phyloP scores from a whole-genome alignment of 1,284 basidiomycete genomes.

The Ceratobasidium sp. region DNA sequence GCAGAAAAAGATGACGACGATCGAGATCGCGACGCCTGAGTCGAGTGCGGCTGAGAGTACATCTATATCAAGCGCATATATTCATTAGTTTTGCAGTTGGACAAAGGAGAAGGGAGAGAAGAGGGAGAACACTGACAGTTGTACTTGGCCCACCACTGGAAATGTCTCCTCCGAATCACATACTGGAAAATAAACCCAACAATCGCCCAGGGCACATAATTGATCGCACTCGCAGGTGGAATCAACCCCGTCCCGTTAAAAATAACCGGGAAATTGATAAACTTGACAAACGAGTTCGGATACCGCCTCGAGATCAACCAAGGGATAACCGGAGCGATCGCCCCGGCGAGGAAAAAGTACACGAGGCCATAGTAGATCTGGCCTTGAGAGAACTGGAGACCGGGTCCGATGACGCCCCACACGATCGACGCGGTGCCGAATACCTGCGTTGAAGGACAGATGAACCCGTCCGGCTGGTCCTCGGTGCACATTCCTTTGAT shows the following conservation, averaged over 20 bases:
- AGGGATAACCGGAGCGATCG: constrained; percentile 60
- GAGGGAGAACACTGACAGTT: constrained; percentile 50
- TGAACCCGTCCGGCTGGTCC: constrained; percentile 54
- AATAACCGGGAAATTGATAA: constrained; percentile 66
- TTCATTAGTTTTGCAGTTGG: constrained; percentile 56
- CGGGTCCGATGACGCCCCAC: constrained; percentile 67
- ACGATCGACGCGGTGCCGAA: constrained; percentile 62
- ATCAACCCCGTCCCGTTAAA: constrained; percentile 63
- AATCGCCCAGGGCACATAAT: constrained; percentile 67
- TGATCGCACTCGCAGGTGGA: constrained; percentile 69
- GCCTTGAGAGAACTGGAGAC: constrained; percentile 61
- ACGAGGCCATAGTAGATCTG: constrained; percentile 62
- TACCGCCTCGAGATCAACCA: constrained; percentile 63
- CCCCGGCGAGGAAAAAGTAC: constrained; percentile 67
- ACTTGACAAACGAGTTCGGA: constrained; percentile 64
- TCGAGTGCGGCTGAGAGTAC: constrained; percentile 72
- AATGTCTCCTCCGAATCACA: constrained; percentile 52
- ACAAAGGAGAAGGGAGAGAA: constrained; percentile 62
- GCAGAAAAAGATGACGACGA: constrained; percentile 75
- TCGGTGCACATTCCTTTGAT: constrained; percentile 56
- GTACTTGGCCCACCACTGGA: constrained; percentile 55
- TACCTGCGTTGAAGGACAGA: constrained; percentile 61
- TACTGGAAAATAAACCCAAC: constrained; percentile 72
- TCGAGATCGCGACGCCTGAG: constrained; percentile 70
- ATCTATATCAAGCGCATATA: constrained; percentile 66